Percentiles rank a stretch among this genome's conserved stretches.
phyloP scores from a whole-genome alignment of 371 early-diverging fungal genomes.

The Mucor plumbeus region DNA sequence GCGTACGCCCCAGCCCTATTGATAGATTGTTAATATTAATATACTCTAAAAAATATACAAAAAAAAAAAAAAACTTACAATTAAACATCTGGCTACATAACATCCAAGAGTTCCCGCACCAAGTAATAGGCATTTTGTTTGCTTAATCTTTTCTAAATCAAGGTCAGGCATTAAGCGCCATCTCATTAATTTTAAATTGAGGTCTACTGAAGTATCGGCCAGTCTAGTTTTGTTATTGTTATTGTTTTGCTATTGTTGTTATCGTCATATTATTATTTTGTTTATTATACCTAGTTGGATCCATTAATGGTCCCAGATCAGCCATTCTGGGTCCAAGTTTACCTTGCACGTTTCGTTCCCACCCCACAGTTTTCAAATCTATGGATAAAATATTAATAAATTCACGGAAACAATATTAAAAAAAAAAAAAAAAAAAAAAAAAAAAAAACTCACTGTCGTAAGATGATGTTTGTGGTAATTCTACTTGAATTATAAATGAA shows the following conservation, averaged over 20 bases:
- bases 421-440: not conserved
- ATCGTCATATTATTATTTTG: constrained; percentile 4
- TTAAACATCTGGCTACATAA: constrained; percentile 82
- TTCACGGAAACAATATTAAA: not conserved
- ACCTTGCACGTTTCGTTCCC: constrained; percentile 87
- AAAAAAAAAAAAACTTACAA: constrained; percentile 49
- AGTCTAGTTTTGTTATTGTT: constrained; percentile 47
- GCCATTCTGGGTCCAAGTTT: constrained; percentile 85
- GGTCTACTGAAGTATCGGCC: constrained; percentile 87
- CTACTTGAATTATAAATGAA: constrained; percentile 26
- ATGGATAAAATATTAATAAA: constrained; percentile 2
- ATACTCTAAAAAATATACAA: not conserved
- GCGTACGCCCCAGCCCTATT: constrained; percentile 91
- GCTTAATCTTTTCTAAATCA: constrained; percentile 79
- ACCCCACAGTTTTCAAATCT: constrained; percentile 78
- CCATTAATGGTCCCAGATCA: constrained; percentile 81
- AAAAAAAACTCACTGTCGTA: constrained; percentile 5
- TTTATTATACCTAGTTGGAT: constrained; percentile 62
- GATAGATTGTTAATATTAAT: not conserved
- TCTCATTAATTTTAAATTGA: constrained; percentile 95
- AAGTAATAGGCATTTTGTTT: constrained; percentile 80
- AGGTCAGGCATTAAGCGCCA: constrained; percentile 91
- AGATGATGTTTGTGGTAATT: constrained; percentile 27
- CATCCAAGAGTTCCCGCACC: constrained; percentile 98
- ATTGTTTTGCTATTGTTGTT: not conserved